Conservation (phyloP, 768 basidiomycete species). For the Amanita molliuscula region DNA sequence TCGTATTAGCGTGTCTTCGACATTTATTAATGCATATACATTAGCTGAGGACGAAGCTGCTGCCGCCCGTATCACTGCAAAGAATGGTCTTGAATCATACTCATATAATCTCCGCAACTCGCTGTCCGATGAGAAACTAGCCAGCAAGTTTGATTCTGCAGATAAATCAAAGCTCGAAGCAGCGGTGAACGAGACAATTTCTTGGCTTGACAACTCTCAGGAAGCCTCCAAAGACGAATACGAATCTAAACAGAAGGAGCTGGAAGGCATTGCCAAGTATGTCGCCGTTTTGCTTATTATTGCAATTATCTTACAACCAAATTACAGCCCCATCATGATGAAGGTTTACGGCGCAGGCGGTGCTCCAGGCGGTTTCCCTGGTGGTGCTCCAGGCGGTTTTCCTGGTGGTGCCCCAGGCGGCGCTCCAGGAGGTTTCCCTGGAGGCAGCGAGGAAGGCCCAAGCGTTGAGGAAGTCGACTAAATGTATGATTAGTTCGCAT, state of each 20-base stretch:
- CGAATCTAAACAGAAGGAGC: constrained; percentile 86
- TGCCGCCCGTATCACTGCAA: constrained; percentile 69
- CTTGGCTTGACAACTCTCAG: constrained; percentile 79
- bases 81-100: constrained; percentile 93
- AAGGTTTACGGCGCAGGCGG: constrained; percentile 70
- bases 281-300: constrained; percentile 2
- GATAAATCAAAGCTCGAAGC: constrained; percentile 81
- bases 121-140: constrained; percentile 73
- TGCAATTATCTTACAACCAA: constrained; percentile 4
- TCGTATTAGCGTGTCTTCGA: not conserved
- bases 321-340: constrained; percentile 44
- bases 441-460: constrained; percentile 70
- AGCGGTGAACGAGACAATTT: constrained; percentile 75
- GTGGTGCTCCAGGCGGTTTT: constrained; percentile 38
- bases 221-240: constrained; percentile 94
- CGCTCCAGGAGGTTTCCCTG: constrained; percentile 61
- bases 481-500: not conserved
- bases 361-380: constrained; percentile 42
- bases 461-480: constrained; percentile 89
- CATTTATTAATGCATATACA: not conserved
- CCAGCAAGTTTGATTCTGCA: constrained; percentile 75
- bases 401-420: constrained; percentile 47
- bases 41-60: constrained; percentile 81
- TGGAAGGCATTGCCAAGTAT: constrained; percentile 71
- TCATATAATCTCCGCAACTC: constrained; percentile 93